Evolutionary conservation across 495 filamentous ascomycete genomes (phyloP), one percentile per base, ranked within the genome.

Genomic region (Podospora pseudocomata): DNA sequence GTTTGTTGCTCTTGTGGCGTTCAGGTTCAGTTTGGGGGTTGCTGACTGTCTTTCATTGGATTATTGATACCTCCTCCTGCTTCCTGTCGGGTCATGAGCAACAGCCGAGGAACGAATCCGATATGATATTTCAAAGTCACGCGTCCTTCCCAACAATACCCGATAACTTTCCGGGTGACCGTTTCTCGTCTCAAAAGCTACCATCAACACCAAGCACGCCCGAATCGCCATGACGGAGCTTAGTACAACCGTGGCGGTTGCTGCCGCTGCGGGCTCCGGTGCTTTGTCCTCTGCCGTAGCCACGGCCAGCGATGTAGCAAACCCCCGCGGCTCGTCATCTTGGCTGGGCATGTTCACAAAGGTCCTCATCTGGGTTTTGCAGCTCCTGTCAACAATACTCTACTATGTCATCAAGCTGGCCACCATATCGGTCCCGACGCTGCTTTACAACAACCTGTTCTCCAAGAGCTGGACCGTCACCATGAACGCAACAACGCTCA

Each of bases 401-500:
- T 96, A 92, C 82, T 95, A 88, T 87, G 74, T 88, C 54, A 87
- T 97, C 68, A 92, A 91, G 64, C 92, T 97, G 71, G 84, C 88
- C 7, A 96, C 93, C 39, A 91, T 98, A 66, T 94, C 93, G 5
- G 77, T 97, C 68, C 39, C 39, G 39, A 94, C 95, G 53, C 91
- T 92, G 77, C 88, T 94, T 78, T 85, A 97, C 6, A 98, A 97
- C 79, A 94, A 89, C 11, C 84, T 98, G 63, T 93, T 97, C 76
- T 97, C 94, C n/a, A 97, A 91, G 70, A 95, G 90, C 79, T 77
- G 95, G 79, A 99, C 95, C 0, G 91, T 99, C 75, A 99, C 95
- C 11, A 96, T 99, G 93, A 98, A 97, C 76, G 92, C 93, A 70
- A 99, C 95, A 7, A 98, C 95, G 13, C 18, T 60, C 93, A 84